A percentile compares a stretch with the other conserved stretches of the same genome.
phyloP scores from a whole-genome alignment of 2,329 filamentous ascomycete genomes.

The Neospermospora avenae region DNA sequence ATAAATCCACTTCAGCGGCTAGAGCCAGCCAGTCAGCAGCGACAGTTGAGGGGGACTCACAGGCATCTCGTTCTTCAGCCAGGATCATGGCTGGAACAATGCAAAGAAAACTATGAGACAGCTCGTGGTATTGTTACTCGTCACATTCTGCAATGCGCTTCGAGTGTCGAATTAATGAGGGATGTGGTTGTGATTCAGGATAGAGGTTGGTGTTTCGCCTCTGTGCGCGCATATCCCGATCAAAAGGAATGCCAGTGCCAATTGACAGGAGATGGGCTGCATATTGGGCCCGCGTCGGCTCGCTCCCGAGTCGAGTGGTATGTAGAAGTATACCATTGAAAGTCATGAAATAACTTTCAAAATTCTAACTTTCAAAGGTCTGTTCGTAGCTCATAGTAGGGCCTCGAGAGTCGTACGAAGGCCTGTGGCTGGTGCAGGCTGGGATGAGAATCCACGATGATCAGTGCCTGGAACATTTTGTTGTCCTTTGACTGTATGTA shows the following conservation, averaged over 20 bases:
- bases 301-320: neutral
- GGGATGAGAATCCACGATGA: no score
- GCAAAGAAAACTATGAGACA: neutral
- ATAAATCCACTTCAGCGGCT: constrained; percentile 25
- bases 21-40: constrained; percentile 21
- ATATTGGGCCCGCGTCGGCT: constrained; percentile 5
- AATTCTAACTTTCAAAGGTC: no score
- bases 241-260: neutral
- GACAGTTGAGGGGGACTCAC: constrained; percentile 10
- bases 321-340: no score
- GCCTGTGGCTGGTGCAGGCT: no score
- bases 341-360: no score
- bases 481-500: no score
- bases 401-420: no score
- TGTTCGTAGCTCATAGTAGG: no score
- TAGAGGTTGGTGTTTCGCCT: neutral
- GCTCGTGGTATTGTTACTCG: constrained; percentile 1
- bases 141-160: constrained; percentile 13
- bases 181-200: neutral
- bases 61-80: constrained; percentile 1
- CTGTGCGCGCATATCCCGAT: neutral
- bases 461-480: no score
- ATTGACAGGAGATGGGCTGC: neutral
- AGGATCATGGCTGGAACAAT: constrained; percentile 18
- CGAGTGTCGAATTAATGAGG: neutral